Base-by-base conservation (phyloP, 2,329 filamentous ascomycete genomes). In the Allantophomopsis cytisporea region DNA sequence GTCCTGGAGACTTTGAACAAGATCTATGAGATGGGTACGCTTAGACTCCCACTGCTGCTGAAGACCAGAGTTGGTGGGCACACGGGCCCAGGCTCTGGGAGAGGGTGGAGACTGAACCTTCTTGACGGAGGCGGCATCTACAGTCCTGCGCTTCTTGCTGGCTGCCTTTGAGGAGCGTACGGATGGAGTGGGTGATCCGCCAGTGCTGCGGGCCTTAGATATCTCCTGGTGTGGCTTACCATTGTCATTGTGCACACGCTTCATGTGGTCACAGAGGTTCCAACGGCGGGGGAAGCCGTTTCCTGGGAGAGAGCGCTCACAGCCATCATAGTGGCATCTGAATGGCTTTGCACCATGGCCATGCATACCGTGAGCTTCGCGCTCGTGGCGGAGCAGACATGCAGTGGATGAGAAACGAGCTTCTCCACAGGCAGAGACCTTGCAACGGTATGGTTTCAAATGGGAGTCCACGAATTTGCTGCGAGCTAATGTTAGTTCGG, bases 381-480 rank as follows among this genome's bases (percentile, higher is more conserved):
- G 81, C 67, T 95, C 89, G 55, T 96, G 89, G 44, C 89, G 84
- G 44, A 95, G 82, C 18, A 94, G 74, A 61, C 89, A 95, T 30
- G 89, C 89, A 45, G 89, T 95, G 32, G 89, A 95, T 13, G 89
- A 95, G 61, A 96, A 96, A 34, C 83, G 80, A 47, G 86, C 77
- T 56, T 86, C 83, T 59, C 85, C 77, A 64, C 89, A 96, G 17
- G 77, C 73, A 45, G 78, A 69, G 48, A 81, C 71, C 75, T 91
- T 93, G 80, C 89, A 96, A 44, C 85, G 80, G 66, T 95, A 96
- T 13, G 89, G 89, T 73, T 93, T 94, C 55, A 95, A 63, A 64
- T 96, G 89, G 20, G 89, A 95, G 63, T 96, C 89, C 50, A 96
- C 79, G 53, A 91, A 94, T 72, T 96, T 96, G 73, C 88, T 94